A percentile compares a stretch with the other conserved stretches of the same genome.
Conservation (phyloP, 176 grass and related monocot species). For the Saccharum spontaneum region DNA sequence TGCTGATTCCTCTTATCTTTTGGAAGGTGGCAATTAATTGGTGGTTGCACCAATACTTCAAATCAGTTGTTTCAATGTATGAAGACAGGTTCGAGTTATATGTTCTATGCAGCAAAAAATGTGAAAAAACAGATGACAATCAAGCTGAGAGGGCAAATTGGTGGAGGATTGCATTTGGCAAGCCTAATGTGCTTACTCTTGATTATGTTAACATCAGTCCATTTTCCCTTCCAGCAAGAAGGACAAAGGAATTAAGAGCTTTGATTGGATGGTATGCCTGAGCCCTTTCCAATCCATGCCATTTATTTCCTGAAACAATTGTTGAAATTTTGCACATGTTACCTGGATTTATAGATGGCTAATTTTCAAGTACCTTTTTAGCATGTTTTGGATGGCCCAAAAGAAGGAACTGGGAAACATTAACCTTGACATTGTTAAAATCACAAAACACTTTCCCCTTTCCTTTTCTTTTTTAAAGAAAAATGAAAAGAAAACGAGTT, state of each 20-base stretch:
- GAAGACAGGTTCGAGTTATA: slow-evolving; percentile 88
- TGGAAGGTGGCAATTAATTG: slow-evolving; percentile 79
- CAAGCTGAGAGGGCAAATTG: slow-evolving; percentile 49
- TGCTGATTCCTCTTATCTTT: slow-evolving; percentile 40
- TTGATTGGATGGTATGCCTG: slow-evolving; percentile 77
- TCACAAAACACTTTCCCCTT: not conserved
- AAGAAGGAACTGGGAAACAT: not conserved
- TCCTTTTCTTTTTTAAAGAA: not conserved
- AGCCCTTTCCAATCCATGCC: not conserved
- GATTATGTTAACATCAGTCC: slow-evolving; percentile 68
- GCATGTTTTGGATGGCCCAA: not conserved
- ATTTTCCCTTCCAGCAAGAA: slow-evolving; percentile 80
- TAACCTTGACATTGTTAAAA: not conserved
- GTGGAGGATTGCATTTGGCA: slow-evolving; percentile 60
- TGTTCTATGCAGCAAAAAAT: slow-evolving; percentile 54
- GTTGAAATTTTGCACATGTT: not conserved
- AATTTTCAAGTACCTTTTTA: not conserved
- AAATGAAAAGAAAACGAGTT: not conserved
- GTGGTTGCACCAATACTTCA: slow-evolving; percentile 82
- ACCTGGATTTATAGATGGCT: not conserved
- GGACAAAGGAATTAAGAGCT: slow-evolving; percentile 83
- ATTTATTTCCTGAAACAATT: not conserved
- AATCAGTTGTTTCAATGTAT: slow-evolving; percentile 87
- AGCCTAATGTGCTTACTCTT: slow-evolving; percentile 33
- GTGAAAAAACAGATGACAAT: slow-evolving; percentile 43